phyloP scores from a whole-genome alignment of 1,284 basidiomycete species.

The Malassezia brasiliensis region DNA sequence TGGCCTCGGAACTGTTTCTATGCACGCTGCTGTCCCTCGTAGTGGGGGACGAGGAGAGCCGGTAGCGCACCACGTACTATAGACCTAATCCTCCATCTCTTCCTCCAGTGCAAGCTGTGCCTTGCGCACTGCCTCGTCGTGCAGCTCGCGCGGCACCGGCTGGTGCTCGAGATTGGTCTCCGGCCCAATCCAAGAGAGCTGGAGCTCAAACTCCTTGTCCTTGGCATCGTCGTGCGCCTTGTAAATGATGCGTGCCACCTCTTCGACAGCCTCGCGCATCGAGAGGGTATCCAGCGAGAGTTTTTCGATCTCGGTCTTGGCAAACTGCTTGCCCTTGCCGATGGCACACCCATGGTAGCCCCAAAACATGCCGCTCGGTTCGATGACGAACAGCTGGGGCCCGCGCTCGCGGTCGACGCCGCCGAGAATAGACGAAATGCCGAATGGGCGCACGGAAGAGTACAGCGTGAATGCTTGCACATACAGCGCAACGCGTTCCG shows the following conservation, averaged over 20 bases:
- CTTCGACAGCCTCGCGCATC: conserved; percentile 46
- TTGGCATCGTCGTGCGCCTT: conserved; percentile 93
- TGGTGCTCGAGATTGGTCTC: conserved; percentile 73
- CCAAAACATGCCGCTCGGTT: conserved; percentile 87
- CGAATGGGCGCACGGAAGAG: conserved; percentile 94
- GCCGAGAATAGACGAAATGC: conserved; percentile 81
- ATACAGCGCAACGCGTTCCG: conserved; percentile 75
- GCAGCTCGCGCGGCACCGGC: conserved; percentile 70
- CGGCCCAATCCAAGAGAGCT: conserved; percentile 89
- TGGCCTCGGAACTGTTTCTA: neutral
- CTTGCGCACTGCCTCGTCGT: conserved; percentile 69
- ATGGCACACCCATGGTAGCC: conserved; percentile 59
- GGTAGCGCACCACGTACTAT: too few species aligned
- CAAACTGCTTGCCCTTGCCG: conserved; percentile 90
- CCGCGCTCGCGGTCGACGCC: conserved; percentile 66
- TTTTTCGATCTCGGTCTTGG: conserved; percentile 97
- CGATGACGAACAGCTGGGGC: conserved; percentile 78
- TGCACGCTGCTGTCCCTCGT: too few species aligned
- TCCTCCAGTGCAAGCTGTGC: conserved; percentile 80
- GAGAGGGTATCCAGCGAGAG: conserved; percentile 70
- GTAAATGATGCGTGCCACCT: conserved; percentile 59
- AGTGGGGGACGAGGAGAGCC: too few species aligned
- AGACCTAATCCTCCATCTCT: conserved; percentile 61
- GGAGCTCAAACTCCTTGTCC: conserved; percentile 95
- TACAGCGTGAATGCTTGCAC: conserved; percentile 95